These are phyloP conservation scores for Fraxinus excelsior DNA, from an alignment of 257 asterid genomes.

Conservation along the genomic window DNA sequence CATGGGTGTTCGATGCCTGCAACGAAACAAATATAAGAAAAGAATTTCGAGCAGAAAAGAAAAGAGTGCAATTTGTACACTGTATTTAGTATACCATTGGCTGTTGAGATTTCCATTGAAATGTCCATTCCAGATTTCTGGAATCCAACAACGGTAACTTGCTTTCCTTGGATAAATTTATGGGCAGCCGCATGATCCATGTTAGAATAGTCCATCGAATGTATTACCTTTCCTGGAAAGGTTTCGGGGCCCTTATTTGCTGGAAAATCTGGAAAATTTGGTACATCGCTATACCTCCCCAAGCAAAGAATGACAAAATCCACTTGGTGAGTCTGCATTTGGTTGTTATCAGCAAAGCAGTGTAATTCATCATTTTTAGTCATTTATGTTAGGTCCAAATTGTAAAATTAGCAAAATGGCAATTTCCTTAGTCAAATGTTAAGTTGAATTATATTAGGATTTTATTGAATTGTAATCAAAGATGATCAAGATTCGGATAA, in stretches of 20 bases:
- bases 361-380: background rate
- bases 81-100: constrained; percentile 29
- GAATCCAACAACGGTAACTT: constrained; percentile 44
- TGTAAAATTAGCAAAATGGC: too few relatives aligned
- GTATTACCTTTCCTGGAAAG: constrained; percentile 46
- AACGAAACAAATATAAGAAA: background rate
- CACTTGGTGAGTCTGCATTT: constrained; percentile 35
- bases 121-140: constrained; percentile 59
- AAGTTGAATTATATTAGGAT: too few relatives aligned
- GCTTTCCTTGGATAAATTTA: constrained; percentile 36
- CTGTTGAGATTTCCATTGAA: constrained; percentile 43
- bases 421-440: too few relatives aligned
- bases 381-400: background rate
- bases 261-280: constrained; percentile 49
- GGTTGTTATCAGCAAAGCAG: too few relatives aligned
- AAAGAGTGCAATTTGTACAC: background rate
- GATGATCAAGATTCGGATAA: too few relatives aligned
- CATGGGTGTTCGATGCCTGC: constrained; percentile 48
- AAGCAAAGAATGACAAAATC: constrained; percentile 44
- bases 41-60: background rate
- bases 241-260: constrained; percentile 40
- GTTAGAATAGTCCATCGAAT: constrained; percentile 47
- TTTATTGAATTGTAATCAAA: too few relatives aligned
- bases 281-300: constrained; percentile 45
- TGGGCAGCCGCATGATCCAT: constrained; percentile 39